phyloP scores from a whole-genome alignment of 495 filamentous ascomycete species.

The Letharia columbiana region DNA sequence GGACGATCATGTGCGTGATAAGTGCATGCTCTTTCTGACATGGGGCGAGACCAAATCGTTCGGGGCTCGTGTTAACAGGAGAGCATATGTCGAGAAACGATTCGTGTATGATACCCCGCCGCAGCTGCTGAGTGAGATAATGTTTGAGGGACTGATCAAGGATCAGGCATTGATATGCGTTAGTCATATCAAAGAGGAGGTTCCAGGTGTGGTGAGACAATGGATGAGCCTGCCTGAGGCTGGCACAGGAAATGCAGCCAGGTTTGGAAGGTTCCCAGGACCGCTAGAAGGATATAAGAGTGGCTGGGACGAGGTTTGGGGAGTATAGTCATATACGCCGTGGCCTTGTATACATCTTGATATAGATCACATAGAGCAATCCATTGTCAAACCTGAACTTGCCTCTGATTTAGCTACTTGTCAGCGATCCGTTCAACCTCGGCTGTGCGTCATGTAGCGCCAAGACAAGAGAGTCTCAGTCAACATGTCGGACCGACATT shows the following conservation, averaged over 20 bases:
- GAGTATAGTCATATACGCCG: constrained; percentile 9
- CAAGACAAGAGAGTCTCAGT: background rate
- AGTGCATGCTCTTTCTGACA: constrained; percentile 70
- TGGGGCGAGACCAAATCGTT: constrained; percentile 39
- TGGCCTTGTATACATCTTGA: background rate
- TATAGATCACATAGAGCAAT: background rate
- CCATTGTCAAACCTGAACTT: background rate
- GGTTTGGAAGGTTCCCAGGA: constrained; percentile 48
- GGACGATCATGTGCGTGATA: constrained; percentile 70
- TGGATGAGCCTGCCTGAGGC: constrained; percentile 73
- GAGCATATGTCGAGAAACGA: background rate
- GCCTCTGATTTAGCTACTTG: background rate
- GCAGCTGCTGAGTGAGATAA: constrained; percentile 19
- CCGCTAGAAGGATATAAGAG: constrained; percentile 45
- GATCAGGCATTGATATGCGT: constrained; percentile 77
- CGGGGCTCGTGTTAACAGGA: constrained; percentile 5
- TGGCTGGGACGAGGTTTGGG: constrained; percentile 58
- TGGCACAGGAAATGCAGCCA: constrained; percentile 44
- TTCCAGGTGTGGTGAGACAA: constrained; percentile 66
- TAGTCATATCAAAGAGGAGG: constrained; percentile 83
- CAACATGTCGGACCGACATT: background rate
- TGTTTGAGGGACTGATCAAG: constrained; percentile 40
- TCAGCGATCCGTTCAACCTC: background rate
- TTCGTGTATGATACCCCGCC: background rate
- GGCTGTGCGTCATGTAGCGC: background rate